Percentiles rank a stretch among this genome's conserved stretches.
Evolutionary conservation across 2,329 filamentous ascomycete species (phyloP).

Genomic region (Sporothrix protearum): DNA sequence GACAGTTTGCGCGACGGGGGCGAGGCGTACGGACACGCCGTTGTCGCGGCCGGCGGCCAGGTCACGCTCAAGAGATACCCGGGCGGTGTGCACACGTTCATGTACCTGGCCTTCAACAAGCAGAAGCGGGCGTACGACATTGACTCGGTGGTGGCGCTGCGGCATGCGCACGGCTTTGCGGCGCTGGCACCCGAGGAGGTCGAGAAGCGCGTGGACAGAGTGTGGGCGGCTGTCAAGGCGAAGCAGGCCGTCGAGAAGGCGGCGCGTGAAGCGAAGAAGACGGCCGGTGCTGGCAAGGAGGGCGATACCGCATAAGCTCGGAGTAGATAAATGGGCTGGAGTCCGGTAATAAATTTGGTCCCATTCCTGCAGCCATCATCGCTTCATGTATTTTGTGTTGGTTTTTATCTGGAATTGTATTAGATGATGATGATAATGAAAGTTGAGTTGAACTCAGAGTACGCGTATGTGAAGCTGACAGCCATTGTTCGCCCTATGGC

Average conservation of each 20-base stretch:
- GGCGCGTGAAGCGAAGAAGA: not conserved
- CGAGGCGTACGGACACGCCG: slow-evolving; percentile 24
- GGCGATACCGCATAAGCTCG: not conserved
- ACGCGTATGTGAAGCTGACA: too few relatives aligned
- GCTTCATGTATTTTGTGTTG: too few relatives aligned
- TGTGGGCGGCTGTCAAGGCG: not conserved
- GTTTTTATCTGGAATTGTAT: too few relatives aligned
- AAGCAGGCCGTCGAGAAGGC: slow-evolving; percentile 12
- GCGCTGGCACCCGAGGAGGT: not conserved
- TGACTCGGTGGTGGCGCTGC: slow-evolving; percentile 24
- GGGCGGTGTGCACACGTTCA: slow-evolving; percentile 24
- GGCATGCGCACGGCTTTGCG: slow-evolving; percentile 23
- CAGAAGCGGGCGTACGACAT: slow-evolving; percentile 23
- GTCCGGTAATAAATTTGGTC: too few relatives aligned
- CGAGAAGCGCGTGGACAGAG: slow-evolving; percentile 18
- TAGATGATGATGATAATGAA: too few relatives aligned
- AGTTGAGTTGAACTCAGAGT: too few relatives aligned
- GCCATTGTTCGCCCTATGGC: not conserved
- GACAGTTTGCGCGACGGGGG: slow-evolving; percentile 28
- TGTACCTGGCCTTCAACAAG: slow-evolving; percentile 13
- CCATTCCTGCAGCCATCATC: too few relatives aligned
- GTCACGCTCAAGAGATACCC: slow-evolving; percentile 25
- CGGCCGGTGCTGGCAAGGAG: not conserved
- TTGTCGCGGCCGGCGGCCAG: slow-evolving; percentile 19
- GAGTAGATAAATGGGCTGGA: not conserved